phyloP scores from a whole-genome alignment of 2,329 filamentous ascomycete genomes.

The Cladorrhinum sp. region DNA sequence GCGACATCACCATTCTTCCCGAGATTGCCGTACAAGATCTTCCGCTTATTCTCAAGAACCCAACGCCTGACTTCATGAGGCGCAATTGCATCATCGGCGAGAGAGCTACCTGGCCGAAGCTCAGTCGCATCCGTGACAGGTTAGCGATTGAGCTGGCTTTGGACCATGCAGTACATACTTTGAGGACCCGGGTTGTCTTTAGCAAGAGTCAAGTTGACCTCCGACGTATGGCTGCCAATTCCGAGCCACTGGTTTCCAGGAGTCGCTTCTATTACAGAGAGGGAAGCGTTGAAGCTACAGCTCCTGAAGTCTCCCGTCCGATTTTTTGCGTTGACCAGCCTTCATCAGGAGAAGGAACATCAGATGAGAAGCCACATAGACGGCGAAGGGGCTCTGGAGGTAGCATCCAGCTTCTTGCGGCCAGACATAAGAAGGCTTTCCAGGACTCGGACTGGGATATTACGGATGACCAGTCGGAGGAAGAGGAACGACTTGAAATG shows the following conservation, averaged over 20 bases:
- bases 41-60: conserved; percentile 76
- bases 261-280: background rate
- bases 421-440: conserved; percentile 34
- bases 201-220: conserved; percentile 62
- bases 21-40: conserved; percentile 73
- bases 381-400: conserved; percentile 51
- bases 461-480: conserved; percentile 33
- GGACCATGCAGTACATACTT: conserved; percentile 67
- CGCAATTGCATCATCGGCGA: conserved; percentile 75
- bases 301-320: background rate
- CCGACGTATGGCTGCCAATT: conserved; percentile 43
- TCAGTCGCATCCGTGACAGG: conserved; percentile 80
- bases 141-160: conserved; percentile 86
- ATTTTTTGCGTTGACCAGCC: conserved; percentile 11
- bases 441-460: conserved; percentile 36
- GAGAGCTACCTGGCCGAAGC: conserved; percentile 85
- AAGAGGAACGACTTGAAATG: conserved; percentile 29
- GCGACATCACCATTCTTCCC: conserved; percentile 91
- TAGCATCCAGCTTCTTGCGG: conserved; percentile 42
- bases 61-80: conserved; percentile 81
- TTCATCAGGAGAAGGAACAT: conserved; percentile 21
- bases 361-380: conserved; percentile 33
- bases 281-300: background rate
- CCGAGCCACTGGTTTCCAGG: conserved; percentile 21
- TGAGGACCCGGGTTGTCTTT: conserved; percentile 68